These are phyloP conservation scores for Pestalotiopsis sp. DNA, from an alignment of 2,329 filamentous ascomycete species.

Conservation along the genomic window DNA sequence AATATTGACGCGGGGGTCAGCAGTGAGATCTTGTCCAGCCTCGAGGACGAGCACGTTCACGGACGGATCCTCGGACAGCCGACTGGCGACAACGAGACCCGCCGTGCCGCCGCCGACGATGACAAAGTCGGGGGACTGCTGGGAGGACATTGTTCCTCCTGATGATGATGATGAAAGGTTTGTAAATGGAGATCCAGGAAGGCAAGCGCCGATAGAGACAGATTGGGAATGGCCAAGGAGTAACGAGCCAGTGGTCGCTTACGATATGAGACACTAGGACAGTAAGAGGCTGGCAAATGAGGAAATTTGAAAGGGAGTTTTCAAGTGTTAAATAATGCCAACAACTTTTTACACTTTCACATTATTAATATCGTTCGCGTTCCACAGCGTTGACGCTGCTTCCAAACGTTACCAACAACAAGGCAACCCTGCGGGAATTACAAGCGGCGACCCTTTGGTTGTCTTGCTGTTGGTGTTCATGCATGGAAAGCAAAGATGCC, in stretches of 20 bases:
- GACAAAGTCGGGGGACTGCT: conserved; percentile 8
- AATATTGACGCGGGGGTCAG: conserved; percentile 2
- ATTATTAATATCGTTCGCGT: background rate
- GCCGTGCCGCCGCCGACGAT: conserved; percentile 15
- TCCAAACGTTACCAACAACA: background rate
- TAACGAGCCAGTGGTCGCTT: background rate
- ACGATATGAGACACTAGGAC: background rate
- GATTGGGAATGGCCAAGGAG: background rate
- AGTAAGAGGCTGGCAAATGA: background rate
- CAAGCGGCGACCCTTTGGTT: too few species aligned
- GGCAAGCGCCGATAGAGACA: background rate
- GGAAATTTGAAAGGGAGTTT: background rate
- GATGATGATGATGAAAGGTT: background rate
- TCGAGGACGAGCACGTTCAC: conserved; percentile 15
- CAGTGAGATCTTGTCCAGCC: conserved; percentile 9
- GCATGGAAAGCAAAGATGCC: background rate
- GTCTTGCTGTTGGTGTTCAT: background rate
- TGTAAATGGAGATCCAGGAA: background rate
- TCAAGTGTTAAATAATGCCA: background rate
- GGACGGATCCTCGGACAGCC: conserved; percentile 11
- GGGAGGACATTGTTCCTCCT: background rate
- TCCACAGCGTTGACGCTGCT: background rate
- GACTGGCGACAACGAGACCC: conserved; percentile 8
- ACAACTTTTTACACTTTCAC: background rate
- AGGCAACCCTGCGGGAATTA: too few species aligned